Evolutionary conservation across 179 eudicot genomes (phyloP).

Genomic region (Silene noctiflora): DNA sequence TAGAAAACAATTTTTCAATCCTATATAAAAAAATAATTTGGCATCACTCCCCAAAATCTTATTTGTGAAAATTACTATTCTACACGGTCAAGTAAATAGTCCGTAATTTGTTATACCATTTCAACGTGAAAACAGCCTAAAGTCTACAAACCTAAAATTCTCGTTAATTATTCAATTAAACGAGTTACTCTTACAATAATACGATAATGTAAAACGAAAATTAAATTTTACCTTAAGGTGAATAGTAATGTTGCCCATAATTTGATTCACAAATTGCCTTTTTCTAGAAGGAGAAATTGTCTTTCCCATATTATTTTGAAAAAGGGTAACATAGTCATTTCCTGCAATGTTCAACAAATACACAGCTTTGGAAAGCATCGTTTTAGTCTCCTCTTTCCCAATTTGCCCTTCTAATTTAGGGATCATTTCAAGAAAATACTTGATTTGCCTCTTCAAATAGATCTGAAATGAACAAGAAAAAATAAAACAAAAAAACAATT

Average conservation of each 20-base stretch:
- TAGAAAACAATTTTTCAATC: too few species aligned
- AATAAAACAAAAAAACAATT: neutral
- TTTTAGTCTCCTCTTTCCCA: slow-evolving; percentile 37
- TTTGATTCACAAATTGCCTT: slow-evolving; percentile 23
- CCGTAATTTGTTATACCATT: too few species aligned
- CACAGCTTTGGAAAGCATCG: slow-evolving; percentile 39
- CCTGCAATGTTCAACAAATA: slow-evolving; percentile 47
- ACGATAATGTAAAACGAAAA: neutral
- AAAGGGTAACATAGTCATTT: slow-evolving; percentile 46
- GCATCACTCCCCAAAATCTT: too few species aligned
- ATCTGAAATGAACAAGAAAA: slow-evolving; percentile 25
- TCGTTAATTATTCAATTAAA: too few species aligned
- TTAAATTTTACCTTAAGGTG: slow-evolving; percentile 32
- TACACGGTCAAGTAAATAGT: too few species aligned
- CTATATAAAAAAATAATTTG: too few species aligned
- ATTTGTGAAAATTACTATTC: too few species aligned
- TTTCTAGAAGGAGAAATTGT: slow-evolving; percentile 28
- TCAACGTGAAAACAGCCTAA: too few species aligned
- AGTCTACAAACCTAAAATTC: too few species aligned
- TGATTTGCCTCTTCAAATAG: slow-evolving; percentile 42
- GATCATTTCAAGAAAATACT: slow-evolving; percentile 32
- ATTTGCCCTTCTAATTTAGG: slow-evolving; percentile 27
- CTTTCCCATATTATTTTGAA: slow-evolving; percentile 28
- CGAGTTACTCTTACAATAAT: neutral
- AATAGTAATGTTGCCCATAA: slow-evolving; percentile 37